Evolutionary conservation across 306 rosid species (phyloP).

Genomic region (Senna siamea): DNA sequence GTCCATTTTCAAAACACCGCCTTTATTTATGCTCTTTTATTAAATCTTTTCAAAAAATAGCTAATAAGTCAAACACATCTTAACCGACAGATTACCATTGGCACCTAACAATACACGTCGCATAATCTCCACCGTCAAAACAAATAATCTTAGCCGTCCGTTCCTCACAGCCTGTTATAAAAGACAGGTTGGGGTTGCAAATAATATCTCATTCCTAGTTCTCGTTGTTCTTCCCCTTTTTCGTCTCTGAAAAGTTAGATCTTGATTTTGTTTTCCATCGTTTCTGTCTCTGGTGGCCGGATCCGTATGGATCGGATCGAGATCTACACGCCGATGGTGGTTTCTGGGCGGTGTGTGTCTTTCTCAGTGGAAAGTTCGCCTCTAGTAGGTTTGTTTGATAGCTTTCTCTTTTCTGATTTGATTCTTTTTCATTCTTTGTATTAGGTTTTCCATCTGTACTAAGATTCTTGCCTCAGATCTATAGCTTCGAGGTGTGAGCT

Average conservation of each 20-base stretch:
- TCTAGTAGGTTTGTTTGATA: not conserved
- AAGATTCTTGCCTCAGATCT: not conserved
- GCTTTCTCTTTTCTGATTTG: not conserved
- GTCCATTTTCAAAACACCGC: not conserved
- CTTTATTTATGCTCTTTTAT: too few relatives aligned
- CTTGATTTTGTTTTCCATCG: not conserved
- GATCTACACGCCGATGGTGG: not conserved
- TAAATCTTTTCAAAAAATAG: too few relatives aligned
- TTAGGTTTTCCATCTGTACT: not conserved
- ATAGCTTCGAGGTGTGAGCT: constrained; percentile 18
- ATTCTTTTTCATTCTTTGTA: not conserved
- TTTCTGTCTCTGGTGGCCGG: not conserved
- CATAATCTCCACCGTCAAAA: not conserved
- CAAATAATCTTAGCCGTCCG: constrained; percentile 19
- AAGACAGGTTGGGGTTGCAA: not conserved
- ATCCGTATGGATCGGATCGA: not conserved
- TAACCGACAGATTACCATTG: not conserved
- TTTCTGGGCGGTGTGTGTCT: not conserved
- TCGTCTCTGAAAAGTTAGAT: not conserved
- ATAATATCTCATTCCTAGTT: accelerated
- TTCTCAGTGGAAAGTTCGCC: too few relatives aligned
- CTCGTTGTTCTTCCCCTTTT: not conserved
- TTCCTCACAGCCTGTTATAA: not conserved
- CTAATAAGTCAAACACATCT: too few relatives aligned
- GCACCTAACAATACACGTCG: constrained; percentile 16